phyloP scores from a whole-genome alignment of 495 filamentous ascomycete genomes.

The Neurospora discreta region DNA sequence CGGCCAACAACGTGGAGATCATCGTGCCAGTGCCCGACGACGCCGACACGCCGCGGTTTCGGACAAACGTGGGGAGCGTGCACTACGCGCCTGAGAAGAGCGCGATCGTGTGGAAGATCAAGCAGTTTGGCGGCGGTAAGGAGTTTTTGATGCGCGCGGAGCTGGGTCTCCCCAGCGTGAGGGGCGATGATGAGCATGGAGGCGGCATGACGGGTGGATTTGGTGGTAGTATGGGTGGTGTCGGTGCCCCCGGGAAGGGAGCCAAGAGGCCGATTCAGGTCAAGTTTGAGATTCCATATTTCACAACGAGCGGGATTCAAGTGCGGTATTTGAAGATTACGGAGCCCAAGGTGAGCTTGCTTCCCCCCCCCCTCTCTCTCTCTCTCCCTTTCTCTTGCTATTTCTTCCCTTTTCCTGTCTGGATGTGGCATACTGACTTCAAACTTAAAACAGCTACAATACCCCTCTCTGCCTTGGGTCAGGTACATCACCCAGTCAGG shows the following conservation, averaged over 20 bases:
- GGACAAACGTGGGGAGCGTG: constrained; percentile 95
- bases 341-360: constrained; percentile 99
- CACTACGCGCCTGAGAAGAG: constrained; percentile 97
- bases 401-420: too few species aligned
- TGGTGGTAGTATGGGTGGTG: constrained; percentile 88
- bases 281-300: constrained; percentile 99
- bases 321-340: constrained; percentile 99
- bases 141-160: constrained; percentile 99
- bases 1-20: constrained; percentile 98
- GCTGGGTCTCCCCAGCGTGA: constrained; percentile 83
- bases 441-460: constrained; percentile 60
- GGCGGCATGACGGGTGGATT: constrained; percentile 96
- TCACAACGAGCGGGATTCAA: constrained; percentile 96
- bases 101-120: constrained; percentile 99
- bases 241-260: constrained; percentile 57
- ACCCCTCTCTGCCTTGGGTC: constrained; percentile 97
- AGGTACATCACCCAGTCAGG: constrained; percentile 96
- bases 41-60: constrained; percentile 90
- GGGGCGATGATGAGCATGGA: constrained; percentile 91
- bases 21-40: constrained; percentile 95
- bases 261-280: constrained; percentile 91
- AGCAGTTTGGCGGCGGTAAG: constrained; percentile 96
- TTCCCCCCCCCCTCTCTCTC: too few species aligned
- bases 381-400: too few species aligned
- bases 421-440: too few species aligned